A percentile compares a stretch with the other conserved stretches of the same genome.
These are phyloP conservation scores for Phaeomoniella chlamydospora DNA, from an alignment of 2,329 filamentous ascomycete species.

Conservation along the genomic window DNA sequence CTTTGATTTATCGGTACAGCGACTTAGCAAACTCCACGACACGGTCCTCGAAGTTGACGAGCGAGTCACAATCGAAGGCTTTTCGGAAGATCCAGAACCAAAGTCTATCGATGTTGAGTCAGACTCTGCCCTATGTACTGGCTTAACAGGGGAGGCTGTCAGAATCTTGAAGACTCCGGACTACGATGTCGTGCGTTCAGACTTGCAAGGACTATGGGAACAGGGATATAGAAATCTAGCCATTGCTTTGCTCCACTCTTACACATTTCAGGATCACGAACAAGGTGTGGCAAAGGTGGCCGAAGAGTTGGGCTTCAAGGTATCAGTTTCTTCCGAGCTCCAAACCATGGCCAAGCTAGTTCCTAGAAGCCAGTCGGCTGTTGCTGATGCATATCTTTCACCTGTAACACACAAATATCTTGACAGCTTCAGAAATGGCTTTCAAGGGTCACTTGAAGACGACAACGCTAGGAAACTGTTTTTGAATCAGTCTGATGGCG, in stretches of 20 bases:
- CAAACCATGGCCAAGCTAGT: slow-evolving; percentile 81
- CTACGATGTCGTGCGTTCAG: slow-evolving; percentile 36
- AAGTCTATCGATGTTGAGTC: slow-evolving; percentile 39
- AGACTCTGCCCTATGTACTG: slow-evolving; percentile 47
- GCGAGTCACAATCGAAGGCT: slow-evolving; percentile 53
- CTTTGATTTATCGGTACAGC: slow-evolving; percentile 75
- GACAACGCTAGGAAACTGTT: slow-evolving; percentile 52
- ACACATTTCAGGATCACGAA: slow-evolving; percentile 80
- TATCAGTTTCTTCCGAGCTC: slow-evolving; percentile 64
- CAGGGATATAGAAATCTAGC: slow-evolving; percentile 58
- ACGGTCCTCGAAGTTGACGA: slow-evolving; percentile 77
- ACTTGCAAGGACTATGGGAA: slow-evolving; percentile 54
- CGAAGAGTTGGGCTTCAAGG: slow-evolving; percentile 62
- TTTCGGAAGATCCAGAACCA: slow-evolving; percentile 69
- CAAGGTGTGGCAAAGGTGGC: slow-evolving; percentile 64
- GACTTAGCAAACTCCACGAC: slow-evolving; percentile 75
- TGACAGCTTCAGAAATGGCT: slow-evolving; percentile 40
- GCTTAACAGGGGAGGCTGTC: slow-evolving; percentile 52
- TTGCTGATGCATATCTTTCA: slow-evolving; percentile 66
- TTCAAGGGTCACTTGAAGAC: slow-evolving; percentile 65
- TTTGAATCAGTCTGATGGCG: slow-evolving; percentile 82
- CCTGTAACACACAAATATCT: slow-evolving; percentile 69
- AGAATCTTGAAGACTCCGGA: slow-evolving; percentile 39
- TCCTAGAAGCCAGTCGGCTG: slow-evolving; percentile 61
- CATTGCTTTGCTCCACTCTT: slow-evolving; percentile 56